A percentile compares a stretch with the other conserved stretches of the same genome.
Conservation (phyloP, 2,329 filamentous ascomycete genomes). For the Tolypocladium guangdongense region DNA sequence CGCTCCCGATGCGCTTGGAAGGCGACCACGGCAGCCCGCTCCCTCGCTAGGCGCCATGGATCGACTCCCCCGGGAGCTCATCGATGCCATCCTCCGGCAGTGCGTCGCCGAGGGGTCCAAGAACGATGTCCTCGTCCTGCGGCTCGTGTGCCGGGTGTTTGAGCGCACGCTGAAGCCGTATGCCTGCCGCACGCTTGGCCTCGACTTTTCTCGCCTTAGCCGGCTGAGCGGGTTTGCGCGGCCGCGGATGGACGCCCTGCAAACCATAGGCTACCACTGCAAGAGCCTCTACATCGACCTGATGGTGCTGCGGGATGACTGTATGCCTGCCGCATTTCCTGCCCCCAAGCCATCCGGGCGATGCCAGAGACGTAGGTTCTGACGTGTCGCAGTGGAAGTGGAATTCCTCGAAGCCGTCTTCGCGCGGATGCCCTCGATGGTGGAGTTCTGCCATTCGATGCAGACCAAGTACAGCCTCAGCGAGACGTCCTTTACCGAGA, state of each 20-base stretch:
- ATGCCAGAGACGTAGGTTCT: conserved; percentile 1
- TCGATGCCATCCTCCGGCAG: conserved; percentile 33
- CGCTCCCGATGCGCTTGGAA: not conserved
- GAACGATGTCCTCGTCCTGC: conserved; percentile 31
- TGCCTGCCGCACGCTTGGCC: conserved; percentile 33
- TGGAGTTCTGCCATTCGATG: conserved; percentile 30
- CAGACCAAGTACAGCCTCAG: conserved; percentile 37
- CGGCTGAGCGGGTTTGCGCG: conserved; percentile 19
- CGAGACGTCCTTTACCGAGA: conserved; percentile 36
- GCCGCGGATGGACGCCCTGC: conserved; percentile 28
- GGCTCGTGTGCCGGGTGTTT: conserved; percentile 39
- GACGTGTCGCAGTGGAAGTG: conserved; percentile 31
- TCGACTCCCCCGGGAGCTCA: conserved; percentile 34
- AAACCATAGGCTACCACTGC: conserved; percentile 35
- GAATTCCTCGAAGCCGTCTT: conserved; percentile 36
- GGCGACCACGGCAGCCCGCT: not conserved
- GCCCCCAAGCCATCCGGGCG: conserved; percentile 6
- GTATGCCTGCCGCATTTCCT: conserved; percentile 16
- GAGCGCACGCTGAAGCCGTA: conserved; percentile 34
- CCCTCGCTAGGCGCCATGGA: conserved; percentile 23
- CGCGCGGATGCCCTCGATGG: conserved; percentile 32
- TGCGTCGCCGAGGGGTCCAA: conserved; percentile 30
- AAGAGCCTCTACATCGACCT: conserved; percentile 39
- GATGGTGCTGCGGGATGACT: conserved; percentile 40
- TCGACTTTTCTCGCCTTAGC: conserved; percentile 39